These are phyloP conservation scores for Polytrichum commune DNA, from an alignment of 225 moss, liverwort and hornwort species.

Conservation along the genomic window DNA sequence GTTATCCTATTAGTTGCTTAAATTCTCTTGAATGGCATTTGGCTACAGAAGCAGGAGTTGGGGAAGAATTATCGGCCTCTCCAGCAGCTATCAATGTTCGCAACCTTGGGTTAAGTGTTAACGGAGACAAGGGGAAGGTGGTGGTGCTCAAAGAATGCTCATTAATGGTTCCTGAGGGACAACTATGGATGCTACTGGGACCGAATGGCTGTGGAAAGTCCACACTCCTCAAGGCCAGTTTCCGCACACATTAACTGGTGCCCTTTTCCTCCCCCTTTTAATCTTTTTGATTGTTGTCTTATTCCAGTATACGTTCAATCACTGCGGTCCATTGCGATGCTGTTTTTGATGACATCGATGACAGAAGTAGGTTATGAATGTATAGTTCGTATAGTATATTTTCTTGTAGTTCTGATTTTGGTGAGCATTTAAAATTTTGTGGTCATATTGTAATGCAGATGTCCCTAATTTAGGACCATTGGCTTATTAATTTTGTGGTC, in stretches of 20 bases:
- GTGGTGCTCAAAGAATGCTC: slow-evolving; percentile 76
- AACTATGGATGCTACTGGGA: slow-evolving; percentile 95
- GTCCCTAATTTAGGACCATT: no score
- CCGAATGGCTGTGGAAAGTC: slow-evolving; percentile 98
- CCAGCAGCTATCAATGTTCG: slow-evolving; percentile 73
- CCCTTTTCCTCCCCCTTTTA: slow-evolving; percentile 1
- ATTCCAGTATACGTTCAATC: no score
- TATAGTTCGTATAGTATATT: no score
- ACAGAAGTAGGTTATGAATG: no score
- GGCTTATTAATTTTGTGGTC: no score
- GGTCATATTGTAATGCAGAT: no score
- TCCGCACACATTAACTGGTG: slow-evolving; percentile 12
- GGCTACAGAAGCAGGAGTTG: slow-evolving; percentile 21
- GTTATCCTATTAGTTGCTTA: no score
- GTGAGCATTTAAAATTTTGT: no score
- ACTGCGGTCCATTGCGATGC: no score
- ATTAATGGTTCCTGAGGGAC: slow-evolving; percentile 72
- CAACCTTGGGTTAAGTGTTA: slow-evolving; percentile 63
- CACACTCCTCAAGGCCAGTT: slow-evolving; percentile 82
- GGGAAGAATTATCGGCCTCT: slow-evolving; percentile 22
- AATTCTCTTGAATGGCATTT: neutral
- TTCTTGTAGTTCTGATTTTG: no score
- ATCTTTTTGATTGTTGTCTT: neutral
- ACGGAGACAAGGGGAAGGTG: slow-evolving; percentile 66
- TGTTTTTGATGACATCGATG: no score